A percentile compares a stretch with the other conserved stretches of the same genome.
Conservation (phyloP, 164 flowering plant species). For the Brasenia schreberi region DNA sequence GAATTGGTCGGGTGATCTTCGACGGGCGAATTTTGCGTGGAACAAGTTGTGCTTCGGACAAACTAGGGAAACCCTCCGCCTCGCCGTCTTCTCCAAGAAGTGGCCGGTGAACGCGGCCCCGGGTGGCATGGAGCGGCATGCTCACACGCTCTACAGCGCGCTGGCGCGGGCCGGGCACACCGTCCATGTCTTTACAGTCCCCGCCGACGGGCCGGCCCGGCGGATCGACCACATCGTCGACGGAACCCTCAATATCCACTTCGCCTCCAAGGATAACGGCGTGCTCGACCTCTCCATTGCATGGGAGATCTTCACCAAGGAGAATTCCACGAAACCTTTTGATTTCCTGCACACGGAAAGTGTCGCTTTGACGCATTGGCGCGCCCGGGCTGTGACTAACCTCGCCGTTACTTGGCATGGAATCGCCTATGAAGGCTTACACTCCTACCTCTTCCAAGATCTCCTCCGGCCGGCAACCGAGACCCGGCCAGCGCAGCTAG, state of each 20-base stretch:
- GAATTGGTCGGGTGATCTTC: constrained; percentile 25
- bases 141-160: constrained; percentile 27
- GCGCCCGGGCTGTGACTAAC: constrained; percentile 45
- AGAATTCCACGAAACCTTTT: constrained; percentile 33
- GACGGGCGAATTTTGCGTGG: constrained; percentile 35
- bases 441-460: constrained; percentile 67
- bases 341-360: constrained; percentile 89
- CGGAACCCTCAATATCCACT: constrained; percentile 30
- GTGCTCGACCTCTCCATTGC: constrained; percentile 60
- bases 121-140: constrained; percentile 66
- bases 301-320: constrained; percentile 48
- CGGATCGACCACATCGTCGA: constrained; percentile 1
- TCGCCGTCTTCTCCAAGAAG: constrained; percentile 47
- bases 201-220: constrained; percentile 19
- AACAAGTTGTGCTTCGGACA: constrained; percentile 39
- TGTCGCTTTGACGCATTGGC: constrained; percentile 73
- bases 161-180: constrained; percentile 41
- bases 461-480: constrained; percentile 36
- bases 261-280: constrained; percentile 49
- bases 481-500: constrained; percentile 36
- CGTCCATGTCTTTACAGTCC: constrained; percentile 46
- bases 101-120: constrained; percentile 43
- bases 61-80: constrained; percentile 16
- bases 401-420: constrained; percentile 91
- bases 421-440: constrained; percentile 63